Evolutionary conservation across 2,329 filamentous ascomycete genomes (phyloP), one percentile per base, ranked within the genome.

Genomic region (Dactylellina drechsleri): DNA sequence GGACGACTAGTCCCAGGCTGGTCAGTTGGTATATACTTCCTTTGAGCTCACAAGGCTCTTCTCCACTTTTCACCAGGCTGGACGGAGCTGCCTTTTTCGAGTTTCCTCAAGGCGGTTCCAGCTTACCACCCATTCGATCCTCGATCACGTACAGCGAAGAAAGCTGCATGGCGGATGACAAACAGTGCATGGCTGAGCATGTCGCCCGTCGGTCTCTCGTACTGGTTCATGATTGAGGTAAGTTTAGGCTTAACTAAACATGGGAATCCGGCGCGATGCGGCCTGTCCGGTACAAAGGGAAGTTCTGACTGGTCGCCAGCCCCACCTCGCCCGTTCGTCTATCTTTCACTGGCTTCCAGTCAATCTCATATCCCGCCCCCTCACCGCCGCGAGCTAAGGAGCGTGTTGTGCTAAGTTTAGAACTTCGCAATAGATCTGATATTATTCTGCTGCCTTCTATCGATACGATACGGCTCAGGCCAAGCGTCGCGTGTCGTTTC

Each of bases 121-220:
- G 66, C 60, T 72, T 60, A 72, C 66, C 59, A 60, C 61, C 50
- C 60, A 47, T 60, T 61, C 53, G 67, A 65, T 70, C 18, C 58
- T 45, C 60, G 61, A 60, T 65, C 53, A 28, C 36, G 43, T 43
- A 26, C 54, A 61, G 57, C 58, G 45, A 59, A 64, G 53, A 41
- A 65, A 50, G 36, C 49, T 31, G 66, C 49, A 67, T 26, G 53
- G 59, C 28, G 59, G 23, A 70, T 15, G 36, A 59, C 68, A 73
- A 73, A 73, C 68, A n/a, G 12, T 73, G 68, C 68, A 73, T 72
- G 68, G 68, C 68, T 73, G 68, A 54, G 68, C 53, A 8, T 10
- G 36, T 49, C 12, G 20, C 49, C 49, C 36, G 13, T 26, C 49
- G 16, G 16, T n/a, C 16, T 47, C 43, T 47, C 26, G 43, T 26